Conservation (phyloP, 257 asterid species). For the Mitragyna speciosa region DNA sequence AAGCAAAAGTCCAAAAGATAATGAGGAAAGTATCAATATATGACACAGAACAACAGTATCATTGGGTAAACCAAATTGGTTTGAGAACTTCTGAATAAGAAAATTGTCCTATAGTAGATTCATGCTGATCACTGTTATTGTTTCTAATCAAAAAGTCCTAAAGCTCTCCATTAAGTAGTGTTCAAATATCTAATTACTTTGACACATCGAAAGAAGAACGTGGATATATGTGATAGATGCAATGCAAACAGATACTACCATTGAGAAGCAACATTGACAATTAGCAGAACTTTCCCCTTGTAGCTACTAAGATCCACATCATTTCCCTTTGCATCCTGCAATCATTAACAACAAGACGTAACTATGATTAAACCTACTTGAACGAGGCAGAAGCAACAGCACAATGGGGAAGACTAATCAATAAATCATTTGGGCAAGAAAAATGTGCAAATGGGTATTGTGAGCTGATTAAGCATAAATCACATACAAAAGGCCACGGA, state of each 20-base stretch:
- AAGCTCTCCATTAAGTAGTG: not conserved
- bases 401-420: too few relatives aligned
- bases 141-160: not conserved
- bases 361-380: not conserved
- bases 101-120: not conserved
- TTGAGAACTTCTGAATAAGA: too few relatives aligned
- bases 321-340: slow-evolving; percentile 53
- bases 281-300: slow-evolving; percentile 61
- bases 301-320: slow-evolving; percentile 49
- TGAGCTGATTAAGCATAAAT: not conserved
- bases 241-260: slow-evolving; percentile 38
- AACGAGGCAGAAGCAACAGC: not conserved
- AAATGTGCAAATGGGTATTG: not conserved
- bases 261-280: slow-evolving; percentile 72
- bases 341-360: not conserved
- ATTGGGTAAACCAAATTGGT: not conserved
- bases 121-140: not conserved
- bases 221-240: not conserved
- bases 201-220: not conserved
- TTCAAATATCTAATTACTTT: not conserved
- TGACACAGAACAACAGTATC: not conserved
- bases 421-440: not conserved
- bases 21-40: not conserved
- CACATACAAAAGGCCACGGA: not conserved
- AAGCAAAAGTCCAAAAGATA: not conserved